Conservation (phyloP, 495 filamentous ascomycete species). For the Penicillium manginii region DNA sequence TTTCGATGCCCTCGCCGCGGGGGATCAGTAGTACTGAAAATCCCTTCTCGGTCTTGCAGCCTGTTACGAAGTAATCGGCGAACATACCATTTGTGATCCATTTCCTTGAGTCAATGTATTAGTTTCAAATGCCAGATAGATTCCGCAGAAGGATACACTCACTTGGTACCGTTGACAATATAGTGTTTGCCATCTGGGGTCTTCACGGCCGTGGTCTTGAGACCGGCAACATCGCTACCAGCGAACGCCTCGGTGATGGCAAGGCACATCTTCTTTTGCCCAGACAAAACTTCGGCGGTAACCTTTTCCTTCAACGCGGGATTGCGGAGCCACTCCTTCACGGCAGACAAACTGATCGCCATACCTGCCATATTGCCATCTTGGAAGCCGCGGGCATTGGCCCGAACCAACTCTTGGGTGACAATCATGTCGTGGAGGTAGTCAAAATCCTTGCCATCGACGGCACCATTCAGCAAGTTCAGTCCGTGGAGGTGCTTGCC, state of each 20-base stretch:
- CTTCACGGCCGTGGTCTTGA: constrained; percentile 80
- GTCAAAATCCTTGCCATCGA: constrained; percentile 81
- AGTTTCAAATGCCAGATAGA: neutral
- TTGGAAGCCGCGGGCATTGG: constrained; percentile 68
- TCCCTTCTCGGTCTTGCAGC: constrained; percentile 81
- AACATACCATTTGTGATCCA: constrained; percentile 93
- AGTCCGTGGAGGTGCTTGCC: constrained; percentile 79
- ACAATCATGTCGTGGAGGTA: constrained; percentile 85
- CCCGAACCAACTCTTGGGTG: constrained; percentile 71
- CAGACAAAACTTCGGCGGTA: constrained; percentile 72
- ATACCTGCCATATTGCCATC: constrained; percentile 74
- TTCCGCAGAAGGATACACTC: constrained; percentile 6
- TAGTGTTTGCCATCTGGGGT: constrained; percentile 83
- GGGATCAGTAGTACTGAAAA: constrained; percentile 78
- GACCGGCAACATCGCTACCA: constrained; percentile 81
- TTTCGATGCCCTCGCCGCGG: constrained; percentile 70
- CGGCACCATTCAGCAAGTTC: constrained; percentile 67
- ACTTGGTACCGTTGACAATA: constrained; percentile 84
- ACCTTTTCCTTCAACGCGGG: constrained; percentile 66
- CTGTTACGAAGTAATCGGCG: constrained; percentile 81
- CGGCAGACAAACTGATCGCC: constrained; percentile 80
- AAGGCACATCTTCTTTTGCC: constrained; percentile 85
- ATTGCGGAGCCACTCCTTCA: constrained; percentile 78
- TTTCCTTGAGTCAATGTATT: constrained; percentile 49
- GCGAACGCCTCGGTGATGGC: constrained; percentile 92